A percentile compares a stretch with the other conserved stretches of the same genome.
These are phyloP conservation scores for Galerina marginata DNA, from an alignment of 768 basidiomycete genomes.

Conservation along the genomic window DNA sequence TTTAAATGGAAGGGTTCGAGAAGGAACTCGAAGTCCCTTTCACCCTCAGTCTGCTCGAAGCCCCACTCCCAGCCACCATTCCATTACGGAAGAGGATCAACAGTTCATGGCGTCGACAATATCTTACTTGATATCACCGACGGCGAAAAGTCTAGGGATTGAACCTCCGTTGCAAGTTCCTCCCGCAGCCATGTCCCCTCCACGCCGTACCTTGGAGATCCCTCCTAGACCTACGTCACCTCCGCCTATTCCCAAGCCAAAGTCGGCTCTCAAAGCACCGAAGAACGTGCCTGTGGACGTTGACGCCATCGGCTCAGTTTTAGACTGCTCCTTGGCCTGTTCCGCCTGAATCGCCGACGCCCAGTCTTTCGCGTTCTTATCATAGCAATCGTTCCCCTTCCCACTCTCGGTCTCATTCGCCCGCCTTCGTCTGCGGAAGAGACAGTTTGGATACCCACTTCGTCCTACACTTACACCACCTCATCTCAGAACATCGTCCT, in stretches of 20 bases:
- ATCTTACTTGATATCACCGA: conserved; percentile 50
- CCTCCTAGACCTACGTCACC: conserved; percentile 17
- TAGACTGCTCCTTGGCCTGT: conserved; percentile 47
- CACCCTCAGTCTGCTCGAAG: conserved; percentile 28
- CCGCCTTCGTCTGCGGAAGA: conserved; percentile 26
- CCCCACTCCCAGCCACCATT: conserved; percentile 30
- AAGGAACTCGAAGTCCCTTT: conserved; percentile 25
- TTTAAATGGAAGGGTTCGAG: conserved; percentile 27
- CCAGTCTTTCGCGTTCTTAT: conserved; percentile 19
- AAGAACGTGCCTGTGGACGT: conserved; percentile 32
- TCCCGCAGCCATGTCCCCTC: conserved; percentile 14
- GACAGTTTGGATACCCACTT: conserved; percentile 25
- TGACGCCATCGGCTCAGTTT: conserved; percentile 43
- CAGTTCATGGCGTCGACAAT: conserved; percentile 49
- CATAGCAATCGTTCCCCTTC: conserved; percentile 5
- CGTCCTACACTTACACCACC: conserved; percentile 24
- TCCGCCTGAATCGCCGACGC: conserved; percentile 32
- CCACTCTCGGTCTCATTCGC: conserved; percentile 27
- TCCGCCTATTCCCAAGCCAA: conserved; percentile 5
- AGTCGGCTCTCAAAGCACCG: conserved; percentile 3
- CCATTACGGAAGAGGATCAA: conserved; percentile 37
- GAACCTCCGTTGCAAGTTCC: conserved; percentile 28
- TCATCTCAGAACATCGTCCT: conserved; percentile 28
- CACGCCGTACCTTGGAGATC: conserved; percentile 6
- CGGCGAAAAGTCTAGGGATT: conserved; percentile 48